phyloP scores from a whole-genome alignment of 2,329 filamentous ascomycete genomes.

The Plenodomus lindquistii region DNA sequence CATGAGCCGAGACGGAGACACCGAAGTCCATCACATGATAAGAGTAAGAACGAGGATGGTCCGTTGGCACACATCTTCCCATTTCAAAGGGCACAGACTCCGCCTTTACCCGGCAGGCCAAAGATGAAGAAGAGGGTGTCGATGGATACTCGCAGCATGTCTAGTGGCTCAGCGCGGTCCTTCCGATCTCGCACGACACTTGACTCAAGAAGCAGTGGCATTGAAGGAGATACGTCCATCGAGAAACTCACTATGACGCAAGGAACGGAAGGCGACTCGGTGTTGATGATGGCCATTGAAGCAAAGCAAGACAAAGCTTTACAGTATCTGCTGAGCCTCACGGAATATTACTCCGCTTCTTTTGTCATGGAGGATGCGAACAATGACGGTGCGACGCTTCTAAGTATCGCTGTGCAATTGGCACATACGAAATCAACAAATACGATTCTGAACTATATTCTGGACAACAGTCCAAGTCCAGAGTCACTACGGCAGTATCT shows the following conservation, averaged over 20 bases:
- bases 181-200: conserved; percentile 81
- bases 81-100: conserved; percentile 69
- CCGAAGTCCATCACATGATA: conserved; percentile 23
- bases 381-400: conserved; percentile 83
- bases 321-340: conserved; percentile 75
- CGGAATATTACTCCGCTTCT: conserved; percentile 72
- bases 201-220: conserved; percentile 62
- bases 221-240: conserved; percentile 86
- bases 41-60: conserved; percentile 34
- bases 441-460: conserved; percentile 72
- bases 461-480: conserved; percentile 57
- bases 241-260: conserved; percentile 76
- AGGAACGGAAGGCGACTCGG: conserved; percentile 74
- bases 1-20: conserved; percentile 22
- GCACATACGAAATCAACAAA: conserved; percentile 76
- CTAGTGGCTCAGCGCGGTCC: conserved; percentile 81
- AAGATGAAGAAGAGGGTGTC: conserved; percentile 76
- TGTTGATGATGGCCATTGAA: conserved; percentile 63
- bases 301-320: conserved; percentile 71
- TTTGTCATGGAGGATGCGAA: conserved; percentile 82
- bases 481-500: conserved; percentile 69
- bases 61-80: conserved; percentile 84
- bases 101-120: conserved; percentile 53
- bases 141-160: conserved; percentile 87
- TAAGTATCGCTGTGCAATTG: conserved; percentile 88